Evolutionary conservation across 192 early-diverging fungal genomes (phyloP).

Genomic region (Thoreauomyces humboldtii): DNA sequence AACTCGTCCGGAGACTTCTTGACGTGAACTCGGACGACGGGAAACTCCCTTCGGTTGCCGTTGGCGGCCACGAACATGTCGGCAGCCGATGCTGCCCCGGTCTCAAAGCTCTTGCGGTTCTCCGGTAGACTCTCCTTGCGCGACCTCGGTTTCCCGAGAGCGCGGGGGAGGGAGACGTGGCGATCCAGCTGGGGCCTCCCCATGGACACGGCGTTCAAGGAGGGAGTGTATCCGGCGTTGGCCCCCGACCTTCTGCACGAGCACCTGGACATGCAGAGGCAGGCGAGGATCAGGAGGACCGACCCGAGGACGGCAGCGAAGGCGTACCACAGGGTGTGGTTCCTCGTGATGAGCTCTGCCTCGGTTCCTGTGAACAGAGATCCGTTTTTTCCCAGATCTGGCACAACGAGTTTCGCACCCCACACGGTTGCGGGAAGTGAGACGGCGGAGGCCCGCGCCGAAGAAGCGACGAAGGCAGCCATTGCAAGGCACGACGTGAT

Average conservation of each 20-base stretch:
- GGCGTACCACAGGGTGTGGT: conserved; percentile 18
- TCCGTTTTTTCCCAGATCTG: conserved; percentile 6
- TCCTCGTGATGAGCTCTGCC: not conserved
- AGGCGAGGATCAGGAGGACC: conserved; percentile 7
- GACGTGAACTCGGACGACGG: conserved; percentile 29
- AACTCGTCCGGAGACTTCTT: conserved; percentile 35
- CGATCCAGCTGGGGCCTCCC: not conserved
- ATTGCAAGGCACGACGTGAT: too few relatives aligned
- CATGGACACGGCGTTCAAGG: not conserved
- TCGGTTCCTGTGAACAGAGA: not conserved
- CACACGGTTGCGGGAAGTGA: not conserved
- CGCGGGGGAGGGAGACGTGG: conserved; percentile 15
- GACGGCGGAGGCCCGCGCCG: too few relatives aligned
- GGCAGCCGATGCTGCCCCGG: conserved; percentile 2
- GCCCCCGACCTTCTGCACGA: not conserved
- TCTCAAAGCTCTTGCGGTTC: not conserved
- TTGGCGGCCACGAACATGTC: conserved; percentile 30
- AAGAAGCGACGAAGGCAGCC: too few relatives aligned
- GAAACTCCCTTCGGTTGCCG: conserved; percentile 32
- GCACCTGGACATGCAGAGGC: conserved; percentile 3
- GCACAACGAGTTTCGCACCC: not conserved
- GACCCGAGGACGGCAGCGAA: conserved; percentile 4
- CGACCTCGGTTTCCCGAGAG: not conserved
- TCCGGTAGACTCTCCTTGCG: not conserved
- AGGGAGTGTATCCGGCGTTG: not conserved